A percentile compares a stretch with the other conserved stretches of the same genome.
phyloP scores from a whole-genome alignment of 768 basidiomycete genomes.

The Russula sp. region DNA sequence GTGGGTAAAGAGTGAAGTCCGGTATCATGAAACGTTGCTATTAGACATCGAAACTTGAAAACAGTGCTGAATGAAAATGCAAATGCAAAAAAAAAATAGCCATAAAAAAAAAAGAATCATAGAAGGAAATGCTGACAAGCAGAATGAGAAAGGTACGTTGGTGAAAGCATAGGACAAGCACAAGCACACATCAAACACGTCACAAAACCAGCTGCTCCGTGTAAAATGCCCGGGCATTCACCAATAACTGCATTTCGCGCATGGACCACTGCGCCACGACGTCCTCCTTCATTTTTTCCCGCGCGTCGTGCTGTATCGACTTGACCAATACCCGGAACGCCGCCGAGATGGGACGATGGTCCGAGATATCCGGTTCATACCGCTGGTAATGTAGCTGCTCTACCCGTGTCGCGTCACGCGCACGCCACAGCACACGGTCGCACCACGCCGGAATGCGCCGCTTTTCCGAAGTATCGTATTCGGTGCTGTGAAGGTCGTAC shows the following conservation, averaged over 20 bases:
- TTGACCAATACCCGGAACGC: conserved; percentile 75
- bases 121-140: not conserved
- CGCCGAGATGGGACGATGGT: conserved; percentile 87
- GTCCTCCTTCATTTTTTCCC: conserved; percentile 54
- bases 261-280: conserved; percentile 55
- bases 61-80: not conserved
- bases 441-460: conserved; percentile 93
- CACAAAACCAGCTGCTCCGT: conserved; percentile 36
- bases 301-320: conserved; percentile 55
- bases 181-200: not conserved
- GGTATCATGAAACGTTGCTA: conserved; percentile 4
- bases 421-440: conserved; percentile 84
- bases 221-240: conserved; percentile 38
- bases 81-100: not conserved
- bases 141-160: not conserved
- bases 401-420: conserved; percentile 55
- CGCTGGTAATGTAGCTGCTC: conserved; percentile 67
- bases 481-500: conserved; percentile 74
- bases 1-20: conserved; percentile 5
- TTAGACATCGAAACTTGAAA: not conserved
- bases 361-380: conserved; percentile 85
- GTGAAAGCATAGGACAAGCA: too few relatives aligned
- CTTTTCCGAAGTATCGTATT: conserved; percentile 90
- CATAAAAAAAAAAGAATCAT: not conserved
- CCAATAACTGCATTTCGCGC: conserved; percentile 37